These are phyloP conservation scores for Suillus hirtellus DNA, from an alignment of 768 basidiomycete species.

Conservation along the genomic window DNA sequence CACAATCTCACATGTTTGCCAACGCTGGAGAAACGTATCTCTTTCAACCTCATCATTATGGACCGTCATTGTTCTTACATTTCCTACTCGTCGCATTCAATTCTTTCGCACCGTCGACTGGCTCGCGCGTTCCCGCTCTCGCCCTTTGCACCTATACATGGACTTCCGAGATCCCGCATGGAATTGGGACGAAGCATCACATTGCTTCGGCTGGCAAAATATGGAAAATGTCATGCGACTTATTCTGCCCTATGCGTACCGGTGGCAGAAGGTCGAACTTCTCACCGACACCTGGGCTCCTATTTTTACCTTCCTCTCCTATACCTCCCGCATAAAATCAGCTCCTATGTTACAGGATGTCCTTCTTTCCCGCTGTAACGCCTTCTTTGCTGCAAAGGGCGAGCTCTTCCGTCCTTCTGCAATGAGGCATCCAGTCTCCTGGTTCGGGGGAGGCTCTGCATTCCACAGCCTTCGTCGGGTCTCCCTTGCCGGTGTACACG, in stretches of 20 bases:
- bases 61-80: conserved; percentile 48
- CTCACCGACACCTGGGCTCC: conserved; percentile 63
- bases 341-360: conserved; percentile 42
- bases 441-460: conserved; percentile 40
- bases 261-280: conserved; percentile 53
- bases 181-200: conserved; percentile 51
- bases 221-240: conserved; percentile 49
- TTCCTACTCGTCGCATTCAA: conserved; percentile 42
- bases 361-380: conserved; percentile 56
- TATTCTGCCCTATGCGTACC: conserved; percentile 43
- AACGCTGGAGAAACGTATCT: conserved; percentile 50
- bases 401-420: conserved; percentile 45
- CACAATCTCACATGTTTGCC: conserved; percentile 49
- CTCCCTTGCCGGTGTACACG: conserved; percentile 55
- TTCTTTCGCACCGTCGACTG: conserved; percentile 38
- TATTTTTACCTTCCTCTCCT: conserved; percentile 51
- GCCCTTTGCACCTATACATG: conserved; percentile 51
- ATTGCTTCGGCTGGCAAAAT: conserved; percentile 41
- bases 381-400: conserved; percentile 49
- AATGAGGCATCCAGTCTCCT: conserved; percentile 40
- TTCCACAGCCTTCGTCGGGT: conserved; percentile 40
- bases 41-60: conserved; percentile 49
- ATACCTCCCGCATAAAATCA: conserved; percentile 34
- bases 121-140: conserved; percentile 45
- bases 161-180: conserved; percentile 61